Percentiles rank a stretch among this genome's conserved stretches.
Evolutionary conservation across 2,329 filamentous ascomycete genomes (phyloP).

Genomic region (Ophiocordyceps australis): DNA sequence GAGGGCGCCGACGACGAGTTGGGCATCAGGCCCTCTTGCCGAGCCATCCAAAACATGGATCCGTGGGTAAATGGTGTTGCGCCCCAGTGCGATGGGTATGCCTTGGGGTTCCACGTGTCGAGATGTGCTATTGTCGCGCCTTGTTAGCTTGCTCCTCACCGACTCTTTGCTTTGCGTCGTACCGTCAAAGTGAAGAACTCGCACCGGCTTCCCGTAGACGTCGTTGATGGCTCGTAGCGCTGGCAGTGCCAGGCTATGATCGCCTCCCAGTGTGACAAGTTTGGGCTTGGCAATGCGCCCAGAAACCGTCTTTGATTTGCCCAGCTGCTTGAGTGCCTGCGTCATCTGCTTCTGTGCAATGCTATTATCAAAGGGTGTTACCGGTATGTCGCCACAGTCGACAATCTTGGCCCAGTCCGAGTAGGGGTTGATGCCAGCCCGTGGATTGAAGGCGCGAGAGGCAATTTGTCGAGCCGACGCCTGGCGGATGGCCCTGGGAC

Average conservation of each 20-base stretch:
- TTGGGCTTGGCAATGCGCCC: conserved; percentile 23
- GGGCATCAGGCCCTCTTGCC: conserved; percentile 59
- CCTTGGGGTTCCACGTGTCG: conserved; percentile 70
- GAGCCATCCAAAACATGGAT: conserved; percentile 81
- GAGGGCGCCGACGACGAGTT: conserved; percentile 51
- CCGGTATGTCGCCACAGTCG: conserved; percentile 82
- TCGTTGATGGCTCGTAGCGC: conserved; percentile 48
- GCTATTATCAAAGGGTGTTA: conserved; percentile 73
- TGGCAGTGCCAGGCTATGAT: conserved; percentile 53
- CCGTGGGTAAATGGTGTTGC: conserved; percentile 62
- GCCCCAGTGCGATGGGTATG: conserved; percentile 63
- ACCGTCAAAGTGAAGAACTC: conserved; percentile 57
- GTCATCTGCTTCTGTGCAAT: conserved; percentile 74
- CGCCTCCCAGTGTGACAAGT: conserved; percentile 54
- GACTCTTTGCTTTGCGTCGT: no score
- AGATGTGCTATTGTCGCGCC: conserved; percentile 32
- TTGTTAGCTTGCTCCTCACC: no score
- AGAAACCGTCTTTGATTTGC: conserved; percentile 17
- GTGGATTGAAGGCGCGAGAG: conserved; percentile 62
- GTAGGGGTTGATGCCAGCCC: conserved; percentile 73
- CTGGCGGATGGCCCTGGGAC: conserved; percentile 71
- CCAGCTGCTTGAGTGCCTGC: conserved; percentile 57
- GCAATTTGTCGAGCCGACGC: conserved; percentile 67
- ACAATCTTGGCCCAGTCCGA: conserved; percentile 62
- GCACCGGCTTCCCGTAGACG: conserved; percentile 41